A percentile compares a stretch with the other conserved stretches of the same genome.
phyloP scores from a whole-genome alignment of 1,139 yeast genomes.

The Pneumocystis jirovecii region DNA sequence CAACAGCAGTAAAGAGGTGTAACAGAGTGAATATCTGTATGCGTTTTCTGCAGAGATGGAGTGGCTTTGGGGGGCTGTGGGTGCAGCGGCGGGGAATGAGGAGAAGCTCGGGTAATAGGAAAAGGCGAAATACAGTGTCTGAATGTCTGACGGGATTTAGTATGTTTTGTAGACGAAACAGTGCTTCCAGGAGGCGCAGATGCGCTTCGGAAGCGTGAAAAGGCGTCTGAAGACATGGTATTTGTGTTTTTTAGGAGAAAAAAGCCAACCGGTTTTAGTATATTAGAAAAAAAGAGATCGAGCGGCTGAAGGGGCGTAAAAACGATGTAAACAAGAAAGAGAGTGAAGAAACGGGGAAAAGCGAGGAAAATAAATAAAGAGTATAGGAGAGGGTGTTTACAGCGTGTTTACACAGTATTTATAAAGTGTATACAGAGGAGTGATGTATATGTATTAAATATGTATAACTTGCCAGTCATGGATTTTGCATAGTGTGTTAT shows the following conservation, averaged over 20 bases:
- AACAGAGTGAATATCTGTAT: too few relatives aligned
- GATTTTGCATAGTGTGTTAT: too few relatives aligned
- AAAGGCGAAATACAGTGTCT: too few relatives aligned
- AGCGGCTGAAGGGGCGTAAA: not conserved
- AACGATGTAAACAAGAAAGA: not conserved
- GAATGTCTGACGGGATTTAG: not conserved
- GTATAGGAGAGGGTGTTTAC: not conserved
- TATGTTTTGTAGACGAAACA: conserved; percentile 4
- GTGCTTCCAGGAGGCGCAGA: not conserved
- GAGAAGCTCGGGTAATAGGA: not conserved
- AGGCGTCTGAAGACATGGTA: conserved; percentile 52
- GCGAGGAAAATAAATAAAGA: not conserved
- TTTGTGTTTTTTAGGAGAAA: conserved; percentile 15
- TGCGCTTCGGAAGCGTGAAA: conserved; percentile 38
- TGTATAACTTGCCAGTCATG: too few relatives aligned
- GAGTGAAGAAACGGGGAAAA: not conserved
- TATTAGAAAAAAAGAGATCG: not conserved
- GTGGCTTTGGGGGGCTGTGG: not conserved
- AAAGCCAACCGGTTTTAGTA: conserved; percentile 5
- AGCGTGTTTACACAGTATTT: too few relatives aligned
- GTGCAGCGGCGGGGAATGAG: not conserved
- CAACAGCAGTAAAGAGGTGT: too few relatives aligned
- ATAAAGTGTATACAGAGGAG: too few relatives aligned
- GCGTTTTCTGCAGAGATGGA: not conserved
- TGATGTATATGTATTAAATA: too few relatives aligned